These are phyloP conservation scores for Russula ochroleuca DNA, from an alignment of 768 basidiomycete species.

Conservation along the genomic window DNA sequence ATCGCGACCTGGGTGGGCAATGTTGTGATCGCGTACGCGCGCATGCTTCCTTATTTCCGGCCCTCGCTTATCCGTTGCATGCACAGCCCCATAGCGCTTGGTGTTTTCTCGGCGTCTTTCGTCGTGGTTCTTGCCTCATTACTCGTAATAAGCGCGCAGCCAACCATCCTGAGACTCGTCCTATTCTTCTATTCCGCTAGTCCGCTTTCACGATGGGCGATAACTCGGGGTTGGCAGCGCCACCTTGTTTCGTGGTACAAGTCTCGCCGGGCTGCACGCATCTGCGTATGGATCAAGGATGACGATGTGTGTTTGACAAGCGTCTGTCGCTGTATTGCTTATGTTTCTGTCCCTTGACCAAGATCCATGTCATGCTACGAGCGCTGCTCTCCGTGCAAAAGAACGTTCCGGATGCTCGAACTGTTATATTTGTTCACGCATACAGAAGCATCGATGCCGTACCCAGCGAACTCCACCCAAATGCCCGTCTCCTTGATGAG, in stretches of 20 bases:
- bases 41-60: neutral
- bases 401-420: constrained; percentile 25
- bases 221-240: constrained; percentile 8
- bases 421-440: constrained; percentile 26
- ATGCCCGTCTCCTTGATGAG: constrained; percentile 27
- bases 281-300: constrained; percentile 28
- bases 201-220: constrained; percentile 16
- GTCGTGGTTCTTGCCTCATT: constrained; percentile 13
- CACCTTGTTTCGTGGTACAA: constrained; percentile 21
- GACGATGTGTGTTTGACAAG: constrained; percentile 21
- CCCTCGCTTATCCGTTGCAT: neutral
- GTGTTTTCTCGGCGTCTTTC: constrained; percentile 22
- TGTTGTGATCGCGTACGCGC: constrained; percentile 21
- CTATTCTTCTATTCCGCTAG: constrained; percentile 14
- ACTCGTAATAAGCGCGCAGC: constrained; percentile 20
- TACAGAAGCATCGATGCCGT: constrained; percentile 21
- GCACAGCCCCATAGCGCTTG: constrained; percentile 23
- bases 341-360: neutral
- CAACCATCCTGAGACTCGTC: constrained; percentile 11
- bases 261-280: constrained; percentile 18
- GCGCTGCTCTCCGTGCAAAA: constrained; percentile 25
- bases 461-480: constrained; percentile 28
- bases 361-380: constrained; percentile 27
- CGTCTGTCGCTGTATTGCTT: neutral
- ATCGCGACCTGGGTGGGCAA: constrained; percentile 24